A percentile compares a stretch with the other conserved stretches of the same genome.
Evolutionary conservation across 371 early-diverging fungal genomes (phyloP).

Genomic region (Rhizopus arrhizus): DNA sequence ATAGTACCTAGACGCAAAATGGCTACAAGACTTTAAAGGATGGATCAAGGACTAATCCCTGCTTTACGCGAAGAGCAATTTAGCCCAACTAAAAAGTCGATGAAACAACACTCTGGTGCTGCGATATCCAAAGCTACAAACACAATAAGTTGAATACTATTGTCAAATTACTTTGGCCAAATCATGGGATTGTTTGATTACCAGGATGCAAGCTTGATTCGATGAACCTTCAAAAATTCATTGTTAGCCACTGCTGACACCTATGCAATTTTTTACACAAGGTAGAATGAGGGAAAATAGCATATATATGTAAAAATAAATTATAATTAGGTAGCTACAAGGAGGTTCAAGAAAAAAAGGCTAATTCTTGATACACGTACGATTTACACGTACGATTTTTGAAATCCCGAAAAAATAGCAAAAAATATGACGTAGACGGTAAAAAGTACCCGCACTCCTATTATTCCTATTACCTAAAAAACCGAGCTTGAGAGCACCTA

Average conservation of each 20-base stretch:
- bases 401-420: too few relatives aligned
- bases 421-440: constrained; percentile 1
- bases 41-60: constrained; percentile 3
- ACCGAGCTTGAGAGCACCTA: constrained; percentile 5
- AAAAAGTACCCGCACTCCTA: background rate
- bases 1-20: constrained; percentile 5
- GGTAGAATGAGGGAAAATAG: constrained; percentile 4
- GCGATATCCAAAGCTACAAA: constrained; percentile 1
- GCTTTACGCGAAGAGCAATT: constrained; percentile 4
- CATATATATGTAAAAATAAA: constrained; percentile 4
- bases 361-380: too few relatives aligned
- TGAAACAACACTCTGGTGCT: constrained; percentile 4
- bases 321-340: constrained; percentile 4
- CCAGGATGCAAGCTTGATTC: constrained; percentile 4
- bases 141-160: constrained; percentile 3
- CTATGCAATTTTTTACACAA: constrained; percentile 3
- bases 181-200: constrained; percentile 2
- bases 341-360: background rate
- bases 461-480: background rate
- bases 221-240: constrained; percentile 4
- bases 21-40: constrained; percentile 4
- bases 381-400: too few relatives aligned
- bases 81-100: constrained; percentile 2
- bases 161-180: constrained; percentile 1
- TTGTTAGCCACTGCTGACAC: constrained; percentile 2